Evolutionary conservation across 73 alveolate genomes (phyloP).

Genomic region (Symbiodinium pilosum): DNA sequence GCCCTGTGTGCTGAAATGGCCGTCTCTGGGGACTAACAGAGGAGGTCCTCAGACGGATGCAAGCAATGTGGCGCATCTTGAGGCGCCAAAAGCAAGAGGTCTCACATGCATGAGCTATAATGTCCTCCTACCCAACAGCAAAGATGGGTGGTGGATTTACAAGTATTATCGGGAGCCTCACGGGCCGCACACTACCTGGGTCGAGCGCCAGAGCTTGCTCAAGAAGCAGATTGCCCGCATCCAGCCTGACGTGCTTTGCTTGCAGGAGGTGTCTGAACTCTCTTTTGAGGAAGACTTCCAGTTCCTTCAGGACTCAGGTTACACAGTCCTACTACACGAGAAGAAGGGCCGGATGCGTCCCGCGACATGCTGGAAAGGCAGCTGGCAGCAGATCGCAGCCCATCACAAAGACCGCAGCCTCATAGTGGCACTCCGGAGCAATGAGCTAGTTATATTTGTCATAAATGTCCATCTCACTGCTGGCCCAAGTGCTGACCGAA

Average conservation of each 20-base stretch:
- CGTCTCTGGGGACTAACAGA: not conserved
- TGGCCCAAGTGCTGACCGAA: constrained; percentile 75
- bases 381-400: not conserved
- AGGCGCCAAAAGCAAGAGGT: not conserved
- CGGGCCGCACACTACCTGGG: constrained; percentile 45
- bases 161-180: constrained; percentile 44
- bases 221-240: constrained; percentile 30
- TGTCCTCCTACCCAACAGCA: constrained; percentile 89
- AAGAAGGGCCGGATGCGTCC: constrained; percentile 92
- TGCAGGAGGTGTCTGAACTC: constrained; percentile 74
- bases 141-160: constrained; percentile 94
- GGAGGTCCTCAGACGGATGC: not conserved
- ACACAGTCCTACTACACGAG: constrained; percentile 43
- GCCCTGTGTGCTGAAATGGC: not conserved
- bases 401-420: constrained; percentile 81
- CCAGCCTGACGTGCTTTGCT: constrained; percentile 50
- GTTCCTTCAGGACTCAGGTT: constrained; percentile 49
- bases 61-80: not conserved
- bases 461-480: constrained; percentile 62
- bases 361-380: constrained; percentile 48
- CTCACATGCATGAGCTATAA: constrained; percentile 80
- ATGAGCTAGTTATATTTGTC: not conserved
- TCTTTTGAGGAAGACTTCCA: constrained; percentile 58
- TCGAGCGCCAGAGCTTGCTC: constrained; percentile 45
- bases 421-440: constrained; percentile 16